phyloP scores from a whole-genome alignment of 2,329 filamentous ascomycete genomes.

The Ascomycota sp. region DNA sequence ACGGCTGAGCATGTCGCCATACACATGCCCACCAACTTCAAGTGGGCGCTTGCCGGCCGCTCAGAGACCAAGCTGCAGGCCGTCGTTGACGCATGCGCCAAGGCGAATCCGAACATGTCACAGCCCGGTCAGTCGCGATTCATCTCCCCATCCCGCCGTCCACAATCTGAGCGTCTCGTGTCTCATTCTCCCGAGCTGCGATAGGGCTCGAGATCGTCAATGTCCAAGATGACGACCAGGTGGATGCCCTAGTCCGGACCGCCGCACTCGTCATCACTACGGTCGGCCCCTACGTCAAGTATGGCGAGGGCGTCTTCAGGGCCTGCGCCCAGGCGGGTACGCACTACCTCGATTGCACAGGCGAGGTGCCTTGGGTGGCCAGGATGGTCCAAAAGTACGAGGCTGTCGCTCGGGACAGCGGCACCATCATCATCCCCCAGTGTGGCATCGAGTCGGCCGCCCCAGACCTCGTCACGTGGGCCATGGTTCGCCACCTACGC shows the following conservation, averaged over 20 bases:
- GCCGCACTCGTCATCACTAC: conserved; percentile 32
- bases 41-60: conserved; percentile 73
- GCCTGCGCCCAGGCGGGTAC: conserved; percentile 40
- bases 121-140: conserved; percentile 35
- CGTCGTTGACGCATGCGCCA: conserved; percentile 43
- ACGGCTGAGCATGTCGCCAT: conserved; percentile 53
- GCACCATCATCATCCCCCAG: conserved; percentile 38
- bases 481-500: conserved; percentile 26
- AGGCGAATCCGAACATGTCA: conserved; percentile 43
- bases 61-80: conserved; percentile 51
- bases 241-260: conserved; percentile 29
- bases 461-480: conserved; percentile 34
- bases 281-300: conserved; percentile 33
- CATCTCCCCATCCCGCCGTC: neutral
- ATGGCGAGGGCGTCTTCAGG: conserved; percentile 36
- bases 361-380: conserved; percentile 34
- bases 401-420: conserved; percentile 24
- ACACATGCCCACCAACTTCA: conserved; percentile 49
- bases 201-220: conserved; percentile 29
- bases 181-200: neutral
- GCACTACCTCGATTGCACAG: conserved; percentile 41
- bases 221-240: conserved; percentile 21
- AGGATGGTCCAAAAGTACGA: conserved; percentile 39
- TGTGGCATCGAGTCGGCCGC: conserved; percentile 39
- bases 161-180: conserved; percentile 1